Conservation (phyloP, 192 early-diverging fungal genomes). For the Coemansia sp. region DNA sequence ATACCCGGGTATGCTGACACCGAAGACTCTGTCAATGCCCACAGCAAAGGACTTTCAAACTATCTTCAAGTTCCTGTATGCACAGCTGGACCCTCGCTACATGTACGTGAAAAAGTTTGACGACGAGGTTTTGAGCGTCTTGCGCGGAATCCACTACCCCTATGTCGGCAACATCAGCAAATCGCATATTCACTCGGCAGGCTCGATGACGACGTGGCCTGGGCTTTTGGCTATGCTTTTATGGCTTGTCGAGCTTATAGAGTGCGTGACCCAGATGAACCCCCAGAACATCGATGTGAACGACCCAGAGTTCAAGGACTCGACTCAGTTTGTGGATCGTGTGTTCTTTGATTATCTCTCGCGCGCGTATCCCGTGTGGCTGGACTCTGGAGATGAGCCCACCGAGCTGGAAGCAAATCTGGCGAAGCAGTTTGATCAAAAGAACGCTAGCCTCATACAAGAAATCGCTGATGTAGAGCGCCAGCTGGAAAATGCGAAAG, state of each 20-base stretch:
- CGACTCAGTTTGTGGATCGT: constrained; percentile 60
- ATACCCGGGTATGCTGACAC: constrained; percentile 59
- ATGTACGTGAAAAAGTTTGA: constrained; percentile 65
- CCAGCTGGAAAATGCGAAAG: constrained; percentile 56
- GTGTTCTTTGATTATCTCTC: constrained; percentile 72
- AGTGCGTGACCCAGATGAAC: constrained; percentile 61
- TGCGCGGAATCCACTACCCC: constrained; percentile 58
- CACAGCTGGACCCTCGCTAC: constrained; percentile 65
- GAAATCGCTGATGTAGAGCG: constrained; percentile 57
- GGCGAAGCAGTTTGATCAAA: constrained; percentile 63
- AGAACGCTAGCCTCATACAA: constrained; percentile 57
- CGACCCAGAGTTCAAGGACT: constrained; percentile 43
- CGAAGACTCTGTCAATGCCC: constrained; percentile 63
- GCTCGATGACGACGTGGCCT: constrained; percentile 68
- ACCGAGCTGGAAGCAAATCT: constrained; percentile 59
- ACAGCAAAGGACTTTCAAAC: constrained; percentile 68
- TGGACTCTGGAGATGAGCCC: constrained; percentile 66
- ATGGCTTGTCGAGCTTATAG: constrained; percentile 73
- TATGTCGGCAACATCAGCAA: constrained; percentile 62
- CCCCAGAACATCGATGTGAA: constrained; percentile 26
- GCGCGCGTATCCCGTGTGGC: constrained; percentile 63
- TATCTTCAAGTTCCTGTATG: constrained; percentile 75
- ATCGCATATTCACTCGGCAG: constrained; percentile 67
- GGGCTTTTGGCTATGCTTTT: constrained; percentile 65
- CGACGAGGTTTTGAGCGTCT: constrained; percentile 64